Percentiles rank a stretch among this genome's conserved stretches.
These are phyloP conservation scores for Diaporthe velutina DNA, from an alignment of 2,329 filamentous ascomycete species.

Conservation along the genomic window DNA sequence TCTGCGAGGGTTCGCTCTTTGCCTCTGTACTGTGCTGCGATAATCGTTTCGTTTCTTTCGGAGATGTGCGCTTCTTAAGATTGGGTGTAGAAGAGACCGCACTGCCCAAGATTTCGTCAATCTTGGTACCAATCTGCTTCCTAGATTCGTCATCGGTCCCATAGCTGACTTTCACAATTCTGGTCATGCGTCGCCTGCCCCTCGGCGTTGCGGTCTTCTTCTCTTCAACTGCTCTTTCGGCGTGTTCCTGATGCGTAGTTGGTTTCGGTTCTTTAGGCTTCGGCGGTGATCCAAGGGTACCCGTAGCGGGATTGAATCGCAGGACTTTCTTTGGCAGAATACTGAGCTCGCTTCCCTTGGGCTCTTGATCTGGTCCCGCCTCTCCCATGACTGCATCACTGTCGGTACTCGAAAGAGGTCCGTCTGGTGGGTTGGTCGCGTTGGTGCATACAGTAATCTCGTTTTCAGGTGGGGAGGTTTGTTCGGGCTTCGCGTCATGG, in stretches of 20 bases:
- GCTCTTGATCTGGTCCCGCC: background rate
- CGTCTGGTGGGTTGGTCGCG: background rate
- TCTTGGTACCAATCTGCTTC: conserved; percentile 66
- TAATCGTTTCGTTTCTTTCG: conserved; percentile 43
- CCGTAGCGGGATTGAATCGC: conserved; percentile 70
- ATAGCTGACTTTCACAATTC: conserved; percentile 72
- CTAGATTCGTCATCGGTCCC: conserved; percentile 61
- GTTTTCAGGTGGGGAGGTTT: conserved; percentile 32
- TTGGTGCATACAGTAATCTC: background rate
- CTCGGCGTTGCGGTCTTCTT: conserved; percentile 45
- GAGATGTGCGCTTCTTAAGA: conserved; percentile 41
- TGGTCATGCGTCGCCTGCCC: conserved; percentile 53
- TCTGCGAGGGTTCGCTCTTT: conserved; percentile 45
- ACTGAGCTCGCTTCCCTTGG: background rate
- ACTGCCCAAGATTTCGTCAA: conserved; percentile 71
- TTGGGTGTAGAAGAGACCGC: conserved; percentile 36
- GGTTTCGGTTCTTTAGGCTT: conserved; percentile 59
- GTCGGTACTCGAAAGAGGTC: background rate
- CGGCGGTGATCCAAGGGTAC: conserved; percentile 73
- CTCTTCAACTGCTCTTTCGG: conserved; percentile 35
- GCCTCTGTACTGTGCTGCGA: conserved; percentile 46
- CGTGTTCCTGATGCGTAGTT: conserved; percentile 37
- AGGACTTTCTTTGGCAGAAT: conserved; percentile 61
- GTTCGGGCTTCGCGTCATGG: conserved; percentile 19
- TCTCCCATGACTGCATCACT: background rate